phyloP scores from a whole-genome alignment of 805 yeast genomes.

The Metschnikowia rubicola region DNA sequence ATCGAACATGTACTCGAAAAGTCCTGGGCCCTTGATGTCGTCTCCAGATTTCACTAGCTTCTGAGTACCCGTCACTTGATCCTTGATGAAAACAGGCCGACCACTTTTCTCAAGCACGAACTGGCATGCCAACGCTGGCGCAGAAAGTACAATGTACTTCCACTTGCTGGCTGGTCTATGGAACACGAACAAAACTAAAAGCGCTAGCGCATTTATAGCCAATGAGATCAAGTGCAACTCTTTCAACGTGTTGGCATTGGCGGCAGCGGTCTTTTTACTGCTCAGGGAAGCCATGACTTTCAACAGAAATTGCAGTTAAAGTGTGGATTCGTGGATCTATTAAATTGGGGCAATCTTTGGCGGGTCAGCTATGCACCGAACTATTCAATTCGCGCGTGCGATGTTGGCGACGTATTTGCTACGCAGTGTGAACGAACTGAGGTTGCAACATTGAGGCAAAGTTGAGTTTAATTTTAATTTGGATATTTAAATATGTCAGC shows the following conservation, averaged over 20 bases:
- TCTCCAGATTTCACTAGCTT: slow-evolving; percentile 53
- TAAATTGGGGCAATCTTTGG: too few species aligned
- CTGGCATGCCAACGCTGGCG: slow-evolving; percentile 42
- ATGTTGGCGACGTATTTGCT: too few species aligned
- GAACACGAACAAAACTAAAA: slow-evolving; percentile 11
- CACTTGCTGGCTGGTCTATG: slow-evolving; percentile 16
- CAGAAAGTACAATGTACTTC: slow-evolving; percentile 30
- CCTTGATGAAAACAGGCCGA: slow-evolving; percentile 50
- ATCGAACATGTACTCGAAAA: slow-evolving; percentile 73
- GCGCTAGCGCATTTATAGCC: slow-evolving; percentile 13
- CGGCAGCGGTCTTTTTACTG: slow-evolving; percentile 48
- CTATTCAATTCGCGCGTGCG: too few species aligned
- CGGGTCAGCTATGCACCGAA: too few species aligned
- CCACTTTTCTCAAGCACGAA: slow-evolving; percentile 57
- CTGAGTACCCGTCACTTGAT: slow-evolving; percentile 25
- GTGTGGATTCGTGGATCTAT: too few species aligned
- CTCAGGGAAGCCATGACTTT: slow-evolving; percentile 54
- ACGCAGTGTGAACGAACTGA: too few species aligned
- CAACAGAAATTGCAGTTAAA: too few species aligned
- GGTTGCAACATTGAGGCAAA: too few species aligned
- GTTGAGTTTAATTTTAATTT: too few species aligned
- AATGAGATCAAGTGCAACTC: slow-evolving; percentile 36
- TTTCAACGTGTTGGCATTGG: slow-evolving; percentile 36
- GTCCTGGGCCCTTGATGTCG: slow-evolving; percentile 58
- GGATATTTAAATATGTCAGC: too few species aligned